phyloP scores from a whole-genome alignment of 1,284 basidiomycete species.

The Trichosporon inkin region DNA sequence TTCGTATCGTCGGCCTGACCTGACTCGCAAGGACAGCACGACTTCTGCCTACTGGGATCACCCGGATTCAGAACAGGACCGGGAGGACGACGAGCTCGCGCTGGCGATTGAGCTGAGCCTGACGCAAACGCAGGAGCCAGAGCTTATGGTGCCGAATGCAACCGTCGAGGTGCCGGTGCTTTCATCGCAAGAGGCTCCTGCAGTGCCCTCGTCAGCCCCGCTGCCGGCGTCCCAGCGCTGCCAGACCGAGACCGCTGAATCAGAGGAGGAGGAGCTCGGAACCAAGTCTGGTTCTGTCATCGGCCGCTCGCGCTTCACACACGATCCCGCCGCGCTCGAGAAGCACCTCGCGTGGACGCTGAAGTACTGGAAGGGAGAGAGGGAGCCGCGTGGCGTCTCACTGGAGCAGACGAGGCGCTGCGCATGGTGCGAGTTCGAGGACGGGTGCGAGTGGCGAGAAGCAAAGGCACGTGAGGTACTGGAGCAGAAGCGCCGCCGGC shows the following conservation, averaged over 20 bases:
- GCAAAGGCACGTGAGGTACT: slow-evolving; percentile 33
- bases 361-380: slow-evolving; percentile 68
- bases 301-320: slow-evolving; percentile 61
- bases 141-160: neutral
- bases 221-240: slow-evolving; percentile 7
- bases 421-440: slow-evolving; percentile 72
- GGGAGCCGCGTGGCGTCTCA: slow-evolving; percentile 65
- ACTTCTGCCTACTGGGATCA: neutral
- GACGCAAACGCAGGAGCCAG: neutral
- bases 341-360: slow-evolving; percentile 59
- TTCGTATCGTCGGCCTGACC: neutral
- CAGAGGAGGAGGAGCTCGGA: slow-evolving; percentile 15
- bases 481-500: slow-evolving; percentile 5
- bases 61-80: slow-evolving; percentile 26
- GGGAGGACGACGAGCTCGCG: slow-evolving; percentile 48
- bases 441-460: slow-evolving; percentile 73
- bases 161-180: neutral
- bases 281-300: slow-evolving; percentile 56
- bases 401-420: slow-evolving; percentile 63
- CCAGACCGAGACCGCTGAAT: slow-evolving; percentile 7
- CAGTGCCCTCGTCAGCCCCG: neutral
- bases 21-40: neutral
- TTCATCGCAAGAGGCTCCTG: neutral
- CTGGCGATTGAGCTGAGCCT: slow-evolving; percentile 50
- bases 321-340: slow-evolving; percentile 60